These are phyloP conservation scores for Penicillium paneum DNA, from an alignment of 2,329 filamentous ascomycete species.

Conservation along the genomic window DNA sequence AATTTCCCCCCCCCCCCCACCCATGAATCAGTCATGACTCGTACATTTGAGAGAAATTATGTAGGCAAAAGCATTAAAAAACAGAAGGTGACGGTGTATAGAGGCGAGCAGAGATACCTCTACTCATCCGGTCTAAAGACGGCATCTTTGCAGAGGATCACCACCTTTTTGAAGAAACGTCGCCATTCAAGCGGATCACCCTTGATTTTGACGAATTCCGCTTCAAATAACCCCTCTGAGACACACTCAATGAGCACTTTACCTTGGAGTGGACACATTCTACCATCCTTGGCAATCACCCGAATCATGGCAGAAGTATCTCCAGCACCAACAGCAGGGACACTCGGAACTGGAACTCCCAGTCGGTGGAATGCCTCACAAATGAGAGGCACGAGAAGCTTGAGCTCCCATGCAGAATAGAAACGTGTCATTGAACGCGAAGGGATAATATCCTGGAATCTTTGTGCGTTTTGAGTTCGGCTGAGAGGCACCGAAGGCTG, in stretches of 20 bases:
- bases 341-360: conserved; percentile 67
- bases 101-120: not conserved
- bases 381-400: conserved; percentile 74
- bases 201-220: conserved; percentile 89
- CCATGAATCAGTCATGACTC: conserved; percentile 12
- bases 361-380: conserved; percentile 78
- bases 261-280: conserved; percentile 44
- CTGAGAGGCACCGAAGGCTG: conserved; percentile 74
- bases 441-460: conserved; percentile 88
- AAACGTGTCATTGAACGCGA: conserved; percentile 85
- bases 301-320: conserved; percentile 62
- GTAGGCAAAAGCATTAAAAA: not conserved
- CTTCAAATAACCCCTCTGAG: conserved; percentile 67
- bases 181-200: conserved; percentile 97
- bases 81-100: not conserved
- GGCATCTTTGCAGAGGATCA: conserved; percentile 78
- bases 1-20: not conserved
- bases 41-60: conserved; percentile 2
- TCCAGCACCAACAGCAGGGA: conserved; percentile 44
- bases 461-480: conserved; percentile 82
- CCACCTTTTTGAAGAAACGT: conserved; percentile 94
- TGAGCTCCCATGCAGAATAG: conserved; percentile 75
- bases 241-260: conserved; percentile 46
- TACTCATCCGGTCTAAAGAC: conserved; percentile 61
- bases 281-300: conserved; percentile 65